Evolutionary conservation across 1,139 yeast species (phyloP), one percentile per base, ranked within the genome.

Genomic region (Taphrina pruni): DNA sequence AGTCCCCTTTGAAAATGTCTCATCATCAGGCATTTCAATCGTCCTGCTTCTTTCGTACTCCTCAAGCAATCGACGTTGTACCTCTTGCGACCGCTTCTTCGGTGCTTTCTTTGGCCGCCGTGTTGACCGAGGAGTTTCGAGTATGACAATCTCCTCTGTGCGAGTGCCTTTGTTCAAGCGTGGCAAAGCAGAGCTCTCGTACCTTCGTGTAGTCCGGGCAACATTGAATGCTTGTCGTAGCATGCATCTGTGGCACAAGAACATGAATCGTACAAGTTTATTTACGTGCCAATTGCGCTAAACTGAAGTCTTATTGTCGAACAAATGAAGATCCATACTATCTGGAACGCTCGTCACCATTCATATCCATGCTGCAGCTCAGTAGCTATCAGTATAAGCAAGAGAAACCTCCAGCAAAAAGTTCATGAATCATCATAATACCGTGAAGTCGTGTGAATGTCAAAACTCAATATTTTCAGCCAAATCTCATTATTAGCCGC

Each of bases 101-200:
- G 60, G 26, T 5, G 2, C 36, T 17, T 56, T 56, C 12, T 56
- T 56, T 3, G 51, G 51, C 12, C 14, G 43, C 1, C 62, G 38
- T 26, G 62, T 58, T 26, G 62, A 58, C 20, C 6, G 3, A 2
- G 62, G 62, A 2, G 62, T 58, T 6, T 58, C 62, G 26, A 36
- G 62, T 12, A 58, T 58, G 41, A 58, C 32, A 35, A 58, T 20
- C 12, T 45, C 46, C 9, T 43, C 62, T 4, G 14, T 21, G n/a
- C 54, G 54, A 7, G 54, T 6, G 11, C 36, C 36, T n/a, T 50
- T 50, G 36, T 26, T n/a, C 12, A 50, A 11, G 6, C 54, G 54
- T 7, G 54, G 54, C n/a, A 50, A 8, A 21, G 36, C 36, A 9
- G 54, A 21, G n/a, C 54, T 21, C n/a, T 50, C 36, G 21, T 11